A percentile compares a stretch with the other conserved stretches of the same genome.
Evolutionary conservation across 768 basidiomycete species (phyloP).

Genomic region (Solioccasus polychromus): DNA sequence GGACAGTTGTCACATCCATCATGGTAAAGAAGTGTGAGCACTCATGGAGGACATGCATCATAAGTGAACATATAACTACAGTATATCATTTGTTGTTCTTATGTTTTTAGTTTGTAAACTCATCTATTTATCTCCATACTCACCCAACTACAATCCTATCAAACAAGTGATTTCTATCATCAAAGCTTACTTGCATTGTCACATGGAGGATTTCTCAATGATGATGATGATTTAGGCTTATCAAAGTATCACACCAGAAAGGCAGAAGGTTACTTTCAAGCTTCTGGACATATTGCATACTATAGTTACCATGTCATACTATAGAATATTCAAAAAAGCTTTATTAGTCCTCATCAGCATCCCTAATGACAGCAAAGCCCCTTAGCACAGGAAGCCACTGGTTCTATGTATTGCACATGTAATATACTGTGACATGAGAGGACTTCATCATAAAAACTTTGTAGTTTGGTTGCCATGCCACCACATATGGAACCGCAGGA

Average conservation of each 20-base stretch:
- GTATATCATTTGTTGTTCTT: not conserved
- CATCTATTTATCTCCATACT: not conserved
- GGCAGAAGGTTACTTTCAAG: not conserved
- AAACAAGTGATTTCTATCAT: not conserved
- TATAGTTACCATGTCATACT: too few species aligned
- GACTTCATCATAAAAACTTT: too few species aligned
- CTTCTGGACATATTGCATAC: not conserved
- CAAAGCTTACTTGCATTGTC: not conserved
- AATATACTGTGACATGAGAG: too few species aligned
- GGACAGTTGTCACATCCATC: conserved; percentile 27
- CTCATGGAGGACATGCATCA: conserved; percentile 20
- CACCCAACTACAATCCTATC: not conserved
- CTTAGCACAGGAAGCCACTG: too few species aligned
- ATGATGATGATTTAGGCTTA: not conserved
- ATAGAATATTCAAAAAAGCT: too few species aligned
- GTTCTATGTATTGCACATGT: too few species aligned
- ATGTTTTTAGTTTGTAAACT: not conserved
- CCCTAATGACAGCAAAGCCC: too few species aligned
- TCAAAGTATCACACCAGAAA: not conserved
- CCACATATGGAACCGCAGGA: too few species aligned
- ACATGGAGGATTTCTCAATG: not conserved
- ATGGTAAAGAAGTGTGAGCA: conserved; percentile 17
- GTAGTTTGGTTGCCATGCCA: too few species aligned
- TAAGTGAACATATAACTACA: conserved; percentile 1
- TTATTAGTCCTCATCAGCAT: too few species aligned